A percentile compares a stretch with the other conserved stretches of the same genome.
phyloP scores from a whole-genome alignment of 176 grass and related monocot genomes.

The Triticum urartu region DNA sequence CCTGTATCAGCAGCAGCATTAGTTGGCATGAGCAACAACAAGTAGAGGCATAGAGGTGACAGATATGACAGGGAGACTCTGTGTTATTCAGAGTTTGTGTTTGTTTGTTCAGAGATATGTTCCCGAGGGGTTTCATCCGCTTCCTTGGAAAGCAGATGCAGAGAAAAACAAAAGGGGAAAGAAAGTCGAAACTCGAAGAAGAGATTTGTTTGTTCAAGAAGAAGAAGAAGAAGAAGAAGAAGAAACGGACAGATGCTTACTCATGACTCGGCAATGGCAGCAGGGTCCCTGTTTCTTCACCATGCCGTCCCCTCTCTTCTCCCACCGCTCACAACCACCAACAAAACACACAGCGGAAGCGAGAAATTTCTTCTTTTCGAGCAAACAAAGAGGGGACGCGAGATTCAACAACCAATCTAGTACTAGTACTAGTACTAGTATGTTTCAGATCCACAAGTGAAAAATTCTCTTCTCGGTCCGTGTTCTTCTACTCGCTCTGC shows the following conservation, averaged over 20 bases:
- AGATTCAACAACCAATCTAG: slow-evolving; percentile 7
- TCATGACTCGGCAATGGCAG: slow-evolving; percentile 92
- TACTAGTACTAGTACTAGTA: too few relatives aligned
- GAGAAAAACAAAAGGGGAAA: neutral
- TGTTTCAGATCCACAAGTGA: neutral
- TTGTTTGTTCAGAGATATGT: too few relatives aligned
- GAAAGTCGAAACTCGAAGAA: slow-evolving; percentile 20
- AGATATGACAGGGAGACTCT: too few relatives aligned
- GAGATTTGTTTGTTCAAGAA: slow-evolving; percentile 24
- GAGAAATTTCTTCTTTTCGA: slow-evolving; percentile 38
- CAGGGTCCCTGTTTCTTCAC: slow-evolving; percentile 81
- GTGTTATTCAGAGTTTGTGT: too few relatives aligned
- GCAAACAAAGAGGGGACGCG: slow-evolving; percentile 41
- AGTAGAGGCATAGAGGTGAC: neutral
- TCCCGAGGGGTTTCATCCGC: too few relatives aligned
- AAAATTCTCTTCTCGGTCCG: slow-evolving; percentile 40
- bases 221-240: neutral
- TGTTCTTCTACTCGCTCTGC: slow-evolving; percentile 18
- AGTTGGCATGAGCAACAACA: slow-evolving; percentile 20
- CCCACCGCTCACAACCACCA: neutral
- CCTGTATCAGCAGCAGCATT: slow-evolving; percentile 46
- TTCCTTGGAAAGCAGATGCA: too few relatives aligned
- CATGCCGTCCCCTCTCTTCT: too few relatives aligned
- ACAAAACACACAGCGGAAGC: neutral
- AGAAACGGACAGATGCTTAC: slow-evolving; percentile 61